Conservation (phyloP, 352 stramenopile species). For the Globisporangium iwayamae region DNA sequence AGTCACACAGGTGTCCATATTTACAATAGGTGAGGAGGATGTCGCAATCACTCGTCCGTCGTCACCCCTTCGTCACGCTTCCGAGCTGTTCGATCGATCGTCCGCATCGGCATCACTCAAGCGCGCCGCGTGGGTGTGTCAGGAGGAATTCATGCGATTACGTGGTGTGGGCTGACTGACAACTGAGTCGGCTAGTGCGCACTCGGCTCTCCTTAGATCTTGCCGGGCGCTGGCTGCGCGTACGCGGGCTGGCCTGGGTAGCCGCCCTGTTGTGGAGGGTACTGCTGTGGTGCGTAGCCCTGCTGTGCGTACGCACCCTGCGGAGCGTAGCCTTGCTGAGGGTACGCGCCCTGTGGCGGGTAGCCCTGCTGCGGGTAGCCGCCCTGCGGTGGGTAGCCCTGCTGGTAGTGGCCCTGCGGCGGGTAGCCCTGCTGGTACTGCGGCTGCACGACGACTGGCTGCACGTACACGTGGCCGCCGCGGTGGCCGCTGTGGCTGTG, state of each 20-base stretch:
- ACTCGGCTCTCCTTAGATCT: conserved; percentile 4
- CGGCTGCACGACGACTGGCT: conserved; percentile 62
- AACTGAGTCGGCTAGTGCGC: background rate
- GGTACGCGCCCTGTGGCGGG: conserved; percentile 27
- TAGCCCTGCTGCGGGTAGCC: conserved; percentile 45
- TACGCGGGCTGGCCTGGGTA: conserved; percentile 16
- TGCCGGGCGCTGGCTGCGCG: conserved; percentile 9
- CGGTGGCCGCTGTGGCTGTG: conserved; percentile 29
- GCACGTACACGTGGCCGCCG: conserved; percentile 56
- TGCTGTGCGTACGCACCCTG: conserved; percentile 32
- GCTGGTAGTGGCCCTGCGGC: conserved; percentile 24
- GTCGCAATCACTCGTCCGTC: background rate
- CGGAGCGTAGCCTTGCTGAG: conserved; percentile 26
- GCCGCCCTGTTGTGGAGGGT: conserved; percentile 26
- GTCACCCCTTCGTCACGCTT: no score
- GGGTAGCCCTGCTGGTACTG: conserved; percentile 32
- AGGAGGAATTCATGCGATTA: background rate
- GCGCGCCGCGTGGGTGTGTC: background rate
- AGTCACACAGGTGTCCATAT: background rate
- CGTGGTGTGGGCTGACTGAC: background rate
- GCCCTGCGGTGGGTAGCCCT: conserved; percentile 30
- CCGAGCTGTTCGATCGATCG: background rate
- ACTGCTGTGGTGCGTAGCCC: conserved; percentile 23
- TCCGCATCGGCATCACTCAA: background rate
- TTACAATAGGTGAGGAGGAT: conserved; percentile 5